Base-by-base conservation (phyloP, 2,329 filamentous ascomycete species). In the Hymenoscyphus repandus region DNA sequence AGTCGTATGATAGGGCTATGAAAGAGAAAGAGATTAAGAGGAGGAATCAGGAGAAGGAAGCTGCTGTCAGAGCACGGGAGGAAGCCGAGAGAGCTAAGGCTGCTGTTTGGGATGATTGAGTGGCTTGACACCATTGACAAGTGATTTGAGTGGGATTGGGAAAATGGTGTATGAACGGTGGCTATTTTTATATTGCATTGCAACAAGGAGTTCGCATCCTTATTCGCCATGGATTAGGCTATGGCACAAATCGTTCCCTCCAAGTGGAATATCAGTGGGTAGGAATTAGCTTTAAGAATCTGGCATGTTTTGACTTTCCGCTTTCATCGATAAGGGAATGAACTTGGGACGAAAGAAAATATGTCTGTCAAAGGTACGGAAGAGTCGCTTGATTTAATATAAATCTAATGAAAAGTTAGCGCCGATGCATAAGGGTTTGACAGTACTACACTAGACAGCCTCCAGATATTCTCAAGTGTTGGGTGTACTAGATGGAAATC, bases 21-120 rank as follows among this genome's bases (percentile, higher is more conserved):
- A 82, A 85, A 62, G 88, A 95, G 70, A 88, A 92, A 71, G 92
- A 96, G 75, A 83, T 82, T 62, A 90, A 83, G 73, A 79, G 80
- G 60, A 74, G 83, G 52, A 87, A 91, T 51, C 79, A 82, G 61
- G 88, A 91, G 68, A 83, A 76, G 64, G 80, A 81, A 51, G 80
- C 83, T 68, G 79, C 71, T 60, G 70, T 72, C 57, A 76, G 73
- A 62, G 78, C 78, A 57, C 80, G 81, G 62, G 80, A 85, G 62
- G 80, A 82, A 32, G 74, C 74, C 41, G 86, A 92, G 66, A 81
- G 77, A 68, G 85, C 86, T n/a, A 95, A 86, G 75, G 79, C 79
- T 54, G 84, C 88, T n/a, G 76, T 96, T 22, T 97, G 93, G 93
- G 85, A 93, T 52, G 88, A 85, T 63, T 86, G 54, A 45, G 11